These are phyloP conservation scores for Castanospermum australe DNA, from an alignment of 306 rosid genomes.

Conservation along the genomic window DNA sequence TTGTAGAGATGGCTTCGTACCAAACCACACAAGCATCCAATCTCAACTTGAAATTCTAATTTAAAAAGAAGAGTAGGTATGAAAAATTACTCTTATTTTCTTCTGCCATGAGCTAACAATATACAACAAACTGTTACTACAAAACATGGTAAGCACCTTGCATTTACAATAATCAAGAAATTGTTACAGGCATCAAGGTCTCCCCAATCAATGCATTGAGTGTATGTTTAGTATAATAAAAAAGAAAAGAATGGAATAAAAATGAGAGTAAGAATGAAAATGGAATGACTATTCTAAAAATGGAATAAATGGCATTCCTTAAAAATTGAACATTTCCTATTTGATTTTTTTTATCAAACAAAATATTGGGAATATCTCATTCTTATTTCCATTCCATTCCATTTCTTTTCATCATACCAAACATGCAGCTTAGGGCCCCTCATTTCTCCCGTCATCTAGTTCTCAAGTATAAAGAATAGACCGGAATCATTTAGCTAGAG, in stretches of 20 bases:
- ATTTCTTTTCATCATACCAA: no score
- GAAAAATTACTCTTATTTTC: constrained; percentile 1
- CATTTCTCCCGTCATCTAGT: constrained; percentile 21
- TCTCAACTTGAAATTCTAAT: constrained; percentile 4
- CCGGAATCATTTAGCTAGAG: constrained; percentile 19
- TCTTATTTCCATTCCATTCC: no score
- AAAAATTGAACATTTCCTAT: no score
- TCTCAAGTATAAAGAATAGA: constrained; percentile 33
- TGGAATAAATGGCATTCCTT: no score
- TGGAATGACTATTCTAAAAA: no score
- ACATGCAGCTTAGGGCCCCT: constrained; percentile 2
- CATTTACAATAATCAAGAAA: constrained; percentile 50
- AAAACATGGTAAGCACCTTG: constrained; percentile 27
- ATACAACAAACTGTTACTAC: constrained; percentile 38
- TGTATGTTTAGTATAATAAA: no score
- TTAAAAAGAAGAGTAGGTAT: not conserved
- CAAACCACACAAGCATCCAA: constrained; percentile 3
- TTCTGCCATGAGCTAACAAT: constrained; percentile 35
- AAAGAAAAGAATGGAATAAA: no score
- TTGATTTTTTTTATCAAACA: no score
- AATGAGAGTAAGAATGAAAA: no score
- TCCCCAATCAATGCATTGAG: constrained; percentile 20
- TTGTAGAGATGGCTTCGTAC: not conserved
- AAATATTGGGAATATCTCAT: no score
- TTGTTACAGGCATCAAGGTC: constrained; percentile 37